phyloP scores from a whole-genome alignment of 164 flowering plant species.

The Dillenia suffruticosa region DNA sequence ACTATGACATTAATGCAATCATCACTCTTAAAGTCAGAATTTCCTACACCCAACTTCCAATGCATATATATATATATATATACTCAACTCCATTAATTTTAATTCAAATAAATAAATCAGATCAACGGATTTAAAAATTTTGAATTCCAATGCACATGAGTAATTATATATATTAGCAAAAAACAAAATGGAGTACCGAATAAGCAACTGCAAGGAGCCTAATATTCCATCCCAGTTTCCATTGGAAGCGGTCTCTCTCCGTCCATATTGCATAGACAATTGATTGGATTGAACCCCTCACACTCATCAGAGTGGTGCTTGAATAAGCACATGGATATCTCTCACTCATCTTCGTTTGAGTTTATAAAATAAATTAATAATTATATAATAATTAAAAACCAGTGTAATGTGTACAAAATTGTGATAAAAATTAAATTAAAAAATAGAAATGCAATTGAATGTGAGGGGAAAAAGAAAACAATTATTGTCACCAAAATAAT shows the following conservation, averaged over 20 bases:
- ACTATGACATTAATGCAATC: constrained; percentile 38
- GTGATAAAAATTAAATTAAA: no score
- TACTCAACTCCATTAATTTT: no score
- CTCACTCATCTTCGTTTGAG: not conserved
- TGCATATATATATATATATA: no score
- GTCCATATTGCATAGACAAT: not conserved
- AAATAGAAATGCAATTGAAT: no score
- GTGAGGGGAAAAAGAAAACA: no score
- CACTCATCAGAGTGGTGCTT: not conserved
- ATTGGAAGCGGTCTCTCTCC: not conserved
- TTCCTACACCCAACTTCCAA: constrained; percentile 26
- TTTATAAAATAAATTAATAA: no score
- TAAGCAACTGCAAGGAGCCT: not conserved
- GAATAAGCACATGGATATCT: not conserved
- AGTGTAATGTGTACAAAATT: no score
- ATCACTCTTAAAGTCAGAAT: constrained; percentile 35
- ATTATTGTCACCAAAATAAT: constrained; percentile 34
- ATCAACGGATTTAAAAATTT: no score
- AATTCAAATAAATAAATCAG: no score
- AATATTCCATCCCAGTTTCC: not conserved
- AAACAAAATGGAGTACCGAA: not conserved
- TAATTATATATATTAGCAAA: no score
- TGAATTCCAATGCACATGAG: no score
- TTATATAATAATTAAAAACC: no score
- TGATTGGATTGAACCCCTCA: not conserved